Evolutionary conservation across 2,329 filamentous ascomycete species (phyloP), one percentile per base, ranked within the genome.

Genomic region (Aspergillus fructus): DNA sequence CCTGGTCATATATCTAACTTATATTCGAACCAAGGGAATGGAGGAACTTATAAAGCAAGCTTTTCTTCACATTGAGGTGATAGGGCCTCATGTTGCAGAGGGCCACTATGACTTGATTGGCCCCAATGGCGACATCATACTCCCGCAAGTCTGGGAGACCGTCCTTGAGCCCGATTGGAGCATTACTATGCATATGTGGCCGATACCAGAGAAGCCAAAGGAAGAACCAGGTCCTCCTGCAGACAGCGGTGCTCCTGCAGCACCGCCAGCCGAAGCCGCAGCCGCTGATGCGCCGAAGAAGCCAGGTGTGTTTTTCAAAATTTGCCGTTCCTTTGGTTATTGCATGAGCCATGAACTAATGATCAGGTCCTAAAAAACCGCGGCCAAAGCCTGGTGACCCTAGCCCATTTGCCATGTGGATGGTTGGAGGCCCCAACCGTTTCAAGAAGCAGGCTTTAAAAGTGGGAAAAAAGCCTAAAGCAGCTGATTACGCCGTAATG

Each of bases 1-100:
- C 19, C 21, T 15, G 6, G 23, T 15, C n/a, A 7, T 5, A 21
- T 50, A 37, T 52, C 59, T 64, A 17, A 62, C 48, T 46, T 17
- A 13, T 15, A 21, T 56, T 37, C 37, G 15, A 43, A 50, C 41
- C 5, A 64, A 93, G 89, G 89, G 89, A 17, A 93, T 94, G 89
- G 89, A 93, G 72, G 88, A 91, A 47, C 82, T 94, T 39, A 93
- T 94, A 71, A 89, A 89, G 68, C 90, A 93, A 76, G 90, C 90
- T 17, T 94, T 94, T 69, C 72, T 89, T 19, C 89, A 93, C 64
- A 87, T 94, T 49, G 89, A 92, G 49, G 79, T 87, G 12, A 86
- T 93, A 53, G 89, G 89, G 1, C 87, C 86, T 15, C 88, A 91
- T 64, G 90, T 94, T 24, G 85, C 87, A 62, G 83, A 89, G 57